A percentile compares a stretch with the other conserved stretches of the same genome.
Conservation (phyloP, 441 rosid species). For the Jatropha multifida region DNA sequence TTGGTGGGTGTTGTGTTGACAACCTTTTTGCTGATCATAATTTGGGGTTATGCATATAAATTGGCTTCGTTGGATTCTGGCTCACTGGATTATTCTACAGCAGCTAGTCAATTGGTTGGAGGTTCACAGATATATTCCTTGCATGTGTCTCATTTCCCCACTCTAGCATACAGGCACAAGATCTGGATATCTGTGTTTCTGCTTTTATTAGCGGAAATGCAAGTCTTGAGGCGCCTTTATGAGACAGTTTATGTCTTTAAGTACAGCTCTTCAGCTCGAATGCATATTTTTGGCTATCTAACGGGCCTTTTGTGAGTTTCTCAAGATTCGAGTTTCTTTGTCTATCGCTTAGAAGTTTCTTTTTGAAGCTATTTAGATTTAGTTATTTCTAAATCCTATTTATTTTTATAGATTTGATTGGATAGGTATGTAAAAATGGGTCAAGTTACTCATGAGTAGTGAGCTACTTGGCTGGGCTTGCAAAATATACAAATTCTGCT, state of each 20-base stretch:
- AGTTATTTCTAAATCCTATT: not conserved
- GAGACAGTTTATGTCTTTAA: conserved; percentile 59
- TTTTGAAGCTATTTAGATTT: not conserved
- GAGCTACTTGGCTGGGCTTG: too few relatives aligned
- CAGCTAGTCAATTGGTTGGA: conserved; percentile 49
- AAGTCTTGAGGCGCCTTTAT: conserved; percentile 60
- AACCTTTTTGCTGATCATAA: conserved; percentile 49
- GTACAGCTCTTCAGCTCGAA: conserved; percentile 66
- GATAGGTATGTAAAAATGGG: too few relatives aligned
- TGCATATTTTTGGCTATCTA: conserved; percentile 68
- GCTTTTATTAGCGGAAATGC: conserved; percentile 68
- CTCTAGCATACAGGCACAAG: conserved; percentile 27
- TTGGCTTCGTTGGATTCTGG: conserved; percentile 40
- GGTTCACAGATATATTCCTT: conserved; percentile 46
- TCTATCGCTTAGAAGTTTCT: not conserved
- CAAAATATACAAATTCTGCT: too few relatives aligned
- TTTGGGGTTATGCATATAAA: conserved; percentile 55
- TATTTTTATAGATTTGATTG: not conserved
- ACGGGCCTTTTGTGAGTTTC: conserved; percentile 65
- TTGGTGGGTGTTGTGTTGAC: conserved; percentile 68
- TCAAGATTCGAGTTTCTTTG: conserved; percentile 1
- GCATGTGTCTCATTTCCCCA: conserved; percentile 36
- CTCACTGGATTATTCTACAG: conserved; percentile 34
- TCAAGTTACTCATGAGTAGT: too few relatives aligned
- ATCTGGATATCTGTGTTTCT: conserved; percentile 58